Base-by-base conservation (phyloP, 495 filamentous ascomycete species). In the Aspergillus conjunctus region DNA sequence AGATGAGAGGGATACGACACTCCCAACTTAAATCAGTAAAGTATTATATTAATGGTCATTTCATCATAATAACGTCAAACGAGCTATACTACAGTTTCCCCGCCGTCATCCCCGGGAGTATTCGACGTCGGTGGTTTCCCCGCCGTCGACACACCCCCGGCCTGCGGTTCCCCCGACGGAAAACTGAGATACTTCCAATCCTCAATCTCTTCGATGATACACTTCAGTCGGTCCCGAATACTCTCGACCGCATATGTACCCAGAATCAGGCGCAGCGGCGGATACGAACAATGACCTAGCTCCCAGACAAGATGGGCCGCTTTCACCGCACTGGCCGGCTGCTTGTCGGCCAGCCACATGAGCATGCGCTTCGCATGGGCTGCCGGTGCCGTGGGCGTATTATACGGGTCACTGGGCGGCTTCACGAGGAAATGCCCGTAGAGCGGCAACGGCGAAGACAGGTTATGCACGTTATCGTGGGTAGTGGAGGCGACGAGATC, bases 261-360 rank as follows among this genome's bases (percentile, higher is more conserved):
- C 56, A 98, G 69, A 55, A 97, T 79, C 62, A 98, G 73, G 22
- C 94, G 73, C 57, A 98, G 68, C 0, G 94, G 94, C 50, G 94
- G 94, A 68, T 92, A 95, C 15, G 83, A 85, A 73, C 94, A 98
- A 76, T 98, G 94, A 0, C 87, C 94, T 41, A 98, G 77, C 79
- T 98, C 91, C 94, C 94, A 98, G 8, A 97, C 88, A 61, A 97
- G 77, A 79, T 97, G 91, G n/a, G 93, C 93, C 58, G 91, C 91
- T 74, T 94, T 94, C 51, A 96, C 88, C 10, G 91, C 92, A 65
- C 90, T 95, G 9, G 91, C 93, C 4, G 93, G 94, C 74, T 97
- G 92, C 58, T 89, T 85, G 58, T 97, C 91, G 18, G 89, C 89
- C 2, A 98, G 77, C 94, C 94, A 98, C 73, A 94, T 90, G n/a